Conservation (phyloP, 768 basidiomycete species). For the Boletellus sp. region DNA sequence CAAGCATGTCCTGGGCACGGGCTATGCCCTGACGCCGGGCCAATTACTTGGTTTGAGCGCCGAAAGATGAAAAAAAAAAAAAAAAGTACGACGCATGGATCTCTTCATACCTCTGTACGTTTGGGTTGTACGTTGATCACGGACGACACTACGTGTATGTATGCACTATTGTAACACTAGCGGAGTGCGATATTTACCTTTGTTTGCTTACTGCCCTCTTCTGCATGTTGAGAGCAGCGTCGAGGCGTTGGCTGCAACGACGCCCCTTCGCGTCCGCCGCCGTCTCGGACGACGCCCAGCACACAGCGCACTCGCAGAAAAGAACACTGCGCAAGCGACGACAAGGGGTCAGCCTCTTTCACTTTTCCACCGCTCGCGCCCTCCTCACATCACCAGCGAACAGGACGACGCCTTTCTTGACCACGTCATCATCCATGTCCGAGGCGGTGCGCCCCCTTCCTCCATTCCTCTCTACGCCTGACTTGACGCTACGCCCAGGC, state of each 20-base stretch:
- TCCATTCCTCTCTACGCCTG: not conserved
- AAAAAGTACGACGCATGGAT: not conserved
- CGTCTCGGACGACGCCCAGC: conserved; percentile 18
- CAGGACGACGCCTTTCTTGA: conserved; percentile 82
- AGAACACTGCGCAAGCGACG: conserved; percentile 75
- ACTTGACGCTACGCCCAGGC: conserved; percentile 41
- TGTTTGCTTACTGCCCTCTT: conserved; percentile 5
- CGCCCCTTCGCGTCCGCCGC: conserved; percentile 21
- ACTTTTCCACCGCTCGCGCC: not conserved
- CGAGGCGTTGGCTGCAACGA: not conserved
- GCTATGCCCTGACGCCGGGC: conserved; percentile 25
- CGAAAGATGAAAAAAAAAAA: conserved; percentile 16
- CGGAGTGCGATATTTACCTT: not conserved
- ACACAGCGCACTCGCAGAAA: conserved; percentile 28
- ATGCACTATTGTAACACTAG: not conserved
- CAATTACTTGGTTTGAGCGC: conserved; percentile 21
- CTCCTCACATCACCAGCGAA: conserved; percentile 7
- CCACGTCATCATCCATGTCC: conserved; percentile 72
- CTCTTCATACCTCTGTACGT: not conserved
- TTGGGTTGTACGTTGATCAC: not conserved
- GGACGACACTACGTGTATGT: not conserved
- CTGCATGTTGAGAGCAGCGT: conserved; percentile 11
- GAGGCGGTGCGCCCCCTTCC: conserved; percentile 52
- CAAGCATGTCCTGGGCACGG: not conserved
- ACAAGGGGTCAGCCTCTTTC: conserved; percentile 49